Evolutionary conservation across 179 eudicot genomes (phyloP).

Genomic region (Drosera spatulata): DNA sequence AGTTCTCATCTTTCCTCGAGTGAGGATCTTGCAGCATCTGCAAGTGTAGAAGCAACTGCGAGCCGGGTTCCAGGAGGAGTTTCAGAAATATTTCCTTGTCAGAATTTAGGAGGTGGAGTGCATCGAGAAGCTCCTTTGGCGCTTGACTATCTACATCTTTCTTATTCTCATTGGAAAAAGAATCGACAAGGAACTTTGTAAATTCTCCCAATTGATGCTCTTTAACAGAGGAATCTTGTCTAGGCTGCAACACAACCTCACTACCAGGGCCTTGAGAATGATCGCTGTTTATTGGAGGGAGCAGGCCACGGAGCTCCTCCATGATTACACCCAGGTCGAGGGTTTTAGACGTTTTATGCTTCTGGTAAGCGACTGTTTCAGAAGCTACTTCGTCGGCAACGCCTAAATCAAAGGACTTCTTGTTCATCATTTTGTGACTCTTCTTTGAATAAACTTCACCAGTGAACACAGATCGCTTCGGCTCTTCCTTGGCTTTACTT

Average conservation of each 20-base stretch:
- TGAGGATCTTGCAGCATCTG: constrained; percentile 33
- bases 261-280: constrained; percentile 12
- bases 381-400: constrained; percentile 3
- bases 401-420: constrained; percentile 42
- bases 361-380: constrained; percentile 20
- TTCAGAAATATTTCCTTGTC: constrained; percentile 56
- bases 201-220: constrained; percentile 53
- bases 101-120: constrained; percentile 46
- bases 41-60: constrained; percentile 42
- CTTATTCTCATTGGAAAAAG: constrained; percentile 26
- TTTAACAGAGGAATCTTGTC: constrained; percentile 14
- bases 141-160: constrained; percentile 21
- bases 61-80: constrained; percentile 56
- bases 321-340: constrained; percentile 42
- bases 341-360: constrained; percentile 30
- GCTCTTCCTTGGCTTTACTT: constrained; percentile 5
- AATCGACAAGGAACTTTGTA: constrained; percentile 43
- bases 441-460: constrained; percentile 19
- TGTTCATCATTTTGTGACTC: constrained; percentile 30
- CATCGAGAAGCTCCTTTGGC: constrained; percentile 44
- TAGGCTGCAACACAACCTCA: constrained; percentile 17
- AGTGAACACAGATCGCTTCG: constrained; percentile 17
- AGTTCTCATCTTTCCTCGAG: constrained; percentile 15
- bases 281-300: constrained; percentile 23
- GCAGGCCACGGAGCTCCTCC: constrained; percentile 51